Conservation (phyloP, 495 filamentous ascomycete genomes). For the Aspergillus nanangensis region DNA sequence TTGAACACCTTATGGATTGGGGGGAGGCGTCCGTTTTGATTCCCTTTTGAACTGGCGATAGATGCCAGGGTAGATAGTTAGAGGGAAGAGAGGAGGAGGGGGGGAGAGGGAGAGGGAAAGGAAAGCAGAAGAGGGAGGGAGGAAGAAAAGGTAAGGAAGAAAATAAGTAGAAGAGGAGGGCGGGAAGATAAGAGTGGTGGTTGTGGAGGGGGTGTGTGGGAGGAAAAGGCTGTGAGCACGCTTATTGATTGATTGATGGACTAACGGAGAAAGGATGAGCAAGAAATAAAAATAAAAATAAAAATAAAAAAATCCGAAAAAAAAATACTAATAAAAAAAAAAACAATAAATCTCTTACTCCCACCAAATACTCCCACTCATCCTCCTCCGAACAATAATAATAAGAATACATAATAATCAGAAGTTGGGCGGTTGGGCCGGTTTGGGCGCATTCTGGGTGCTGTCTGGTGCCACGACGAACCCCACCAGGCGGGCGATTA, state of each 20-base stretch:
- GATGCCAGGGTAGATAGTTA: slow-evolving; percentile 3
- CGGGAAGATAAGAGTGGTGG: slow-evolving; percentile 12
- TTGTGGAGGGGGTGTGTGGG: slow-evolving; percentile 8
- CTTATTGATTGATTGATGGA: slow-evolving; percentile 9
- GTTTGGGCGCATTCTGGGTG: slow-evolving; percentile 26
- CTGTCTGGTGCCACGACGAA: slow-evolving; percentile 44
- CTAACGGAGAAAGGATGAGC: slow-evolving; percentile 11
- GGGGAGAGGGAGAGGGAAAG: slow-evolving; percentile 12
- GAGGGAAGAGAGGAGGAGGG: slow-evolving; percentile 11
- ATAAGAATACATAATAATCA: too few species aligned
- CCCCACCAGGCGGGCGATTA: slow-evolving; percentile 19
- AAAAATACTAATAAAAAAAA: too few species aligned
- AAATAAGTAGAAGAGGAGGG: background rate
- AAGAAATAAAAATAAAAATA: slow-evolving; percentile 17
- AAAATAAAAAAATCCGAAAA: too few species aligned
- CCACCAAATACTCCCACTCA: too few species aligned
- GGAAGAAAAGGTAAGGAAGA: slow-evolving; percentile 9
- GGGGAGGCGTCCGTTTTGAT: background rate
- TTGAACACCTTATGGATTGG: too few species aligned
- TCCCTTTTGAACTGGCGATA: background rate
- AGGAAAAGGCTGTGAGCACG: slow-evolving; percentile 14
- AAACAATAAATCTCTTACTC: too few species aligned
- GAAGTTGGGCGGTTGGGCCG: slow-evolving; percentile 40
- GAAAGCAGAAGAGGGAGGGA: slow-evolving; percentile 17
- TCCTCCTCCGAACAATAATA: too few species aligned